These are phyloP conservation scores for Cenchrus purpureus DNA, from an alignment of 176 grass and related monocot species.

Conservation along the genomic window DNA sequence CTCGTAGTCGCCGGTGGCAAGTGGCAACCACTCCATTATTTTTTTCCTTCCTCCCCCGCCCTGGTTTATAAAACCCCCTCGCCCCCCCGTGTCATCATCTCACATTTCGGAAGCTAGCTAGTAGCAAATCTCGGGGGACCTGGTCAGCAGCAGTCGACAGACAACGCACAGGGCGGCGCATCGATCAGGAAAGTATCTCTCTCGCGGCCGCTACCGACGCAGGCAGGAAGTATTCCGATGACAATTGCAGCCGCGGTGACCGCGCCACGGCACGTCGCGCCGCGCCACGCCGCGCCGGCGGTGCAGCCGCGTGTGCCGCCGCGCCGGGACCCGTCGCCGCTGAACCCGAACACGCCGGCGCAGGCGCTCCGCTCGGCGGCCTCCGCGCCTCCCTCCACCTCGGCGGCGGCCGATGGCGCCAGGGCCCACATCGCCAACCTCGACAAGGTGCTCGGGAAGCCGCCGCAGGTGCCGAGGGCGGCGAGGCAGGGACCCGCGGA, in stretches of 20 bases:
- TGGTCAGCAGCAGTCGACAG: neutral
- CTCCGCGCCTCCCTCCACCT: neutral
- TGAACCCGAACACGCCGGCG: constrained; percentile 51
- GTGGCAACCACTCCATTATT: constrained; percentile 20
- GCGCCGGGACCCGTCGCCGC: constrained; percentile 49
- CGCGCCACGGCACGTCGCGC: constrained; percentile 45
- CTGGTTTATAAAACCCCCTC: constrained; percentile 16
- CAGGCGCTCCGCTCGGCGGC: constrained; percentile 33
- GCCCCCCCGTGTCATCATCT: neutral
- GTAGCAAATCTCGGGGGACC: neutral
- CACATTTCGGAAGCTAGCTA: constrained; percentile 20
- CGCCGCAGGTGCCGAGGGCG: constrained; percentile 20
- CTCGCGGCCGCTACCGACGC: neutral
- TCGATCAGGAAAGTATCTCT: neutral
- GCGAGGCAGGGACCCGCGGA: neutral
- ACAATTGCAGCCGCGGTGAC: constrained; percentile 46
- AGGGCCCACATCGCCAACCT: constrained; percentile 72
- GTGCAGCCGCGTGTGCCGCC: constrained; percentile 17
- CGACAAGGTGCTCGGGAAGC: constrained; percentile 81
- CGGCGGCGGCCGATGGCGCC: neutral
- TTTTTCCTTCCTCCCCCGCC: neutral
- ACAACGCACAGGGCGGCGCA: neutral
- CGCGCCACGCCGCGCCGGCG: constrained; percentile 33
- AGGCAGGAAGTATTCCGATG: constrained; percentile 5
- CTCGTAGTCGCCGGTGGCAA: neutral